These are phyloP conservation scores for Pichia sporocuriosa DNA, from an alignment of 805 yeast species.

Conservation along the genomic window DNA sequence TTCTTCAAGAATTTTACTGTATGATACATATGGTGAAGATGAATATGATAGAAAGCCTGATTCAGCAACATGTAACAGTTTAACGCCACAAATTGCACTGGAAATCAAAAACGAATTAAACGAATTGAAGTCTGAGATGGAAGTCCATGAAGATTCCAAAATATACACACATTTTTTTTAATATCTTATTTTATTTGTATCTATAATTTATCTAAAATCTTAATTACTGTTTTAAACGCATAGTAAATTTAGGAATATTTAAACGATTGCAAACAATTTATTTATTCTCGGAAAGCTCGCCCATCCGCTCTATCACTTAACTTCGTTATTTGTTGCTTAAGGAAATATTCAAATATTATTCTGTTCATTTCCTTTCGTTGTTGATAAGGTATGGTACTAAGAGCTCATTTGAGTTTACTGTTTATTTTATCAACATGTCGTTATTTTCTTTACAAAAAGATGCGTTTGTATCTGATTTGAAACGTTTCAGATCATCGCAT, in stretches of 20 bases:
- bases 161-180: constrained; percentile 81
- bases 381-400: too few species aligned
- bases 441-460: constrained; percentile 23
- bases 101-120: constrained; percentile 82
- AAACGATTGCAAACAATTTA: too few species aligned
- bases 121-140: constrained; percentile 72
- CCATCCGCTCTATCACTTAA: too few species aligned
- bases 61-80: constrained; percentile 82
- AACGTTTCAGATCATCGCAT: constrained; percentile 16
- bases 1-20: constrained; percentile 75
- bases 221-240: too few species aligned
- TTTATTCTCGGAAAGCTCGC: too few species aligned
- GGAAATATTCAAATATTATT: too few species aligned
- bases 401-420: too few species aligned
- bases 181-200: constrained; percentile 11
- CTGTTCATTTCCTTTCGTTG: too few species aligned
- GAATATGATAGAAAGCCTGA: constrained; percentile 94
- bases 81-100: constrained; percentile 83
- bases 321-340: too few species aligned
- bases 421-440: constrained; percentile 16
- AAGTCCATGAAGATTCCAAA: constrained; percentile 68
- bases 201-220: too few species aligned
- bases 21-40: constrained; percentile 73
- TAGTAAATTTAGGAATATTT: too few species aligned
- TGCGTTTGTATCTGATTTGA: constrained; percentile 15